Base-by-base conservation (phyloP, 2,329 filamentous ascomycete species). In the Pseudopithomyces maydicus region DNA sequence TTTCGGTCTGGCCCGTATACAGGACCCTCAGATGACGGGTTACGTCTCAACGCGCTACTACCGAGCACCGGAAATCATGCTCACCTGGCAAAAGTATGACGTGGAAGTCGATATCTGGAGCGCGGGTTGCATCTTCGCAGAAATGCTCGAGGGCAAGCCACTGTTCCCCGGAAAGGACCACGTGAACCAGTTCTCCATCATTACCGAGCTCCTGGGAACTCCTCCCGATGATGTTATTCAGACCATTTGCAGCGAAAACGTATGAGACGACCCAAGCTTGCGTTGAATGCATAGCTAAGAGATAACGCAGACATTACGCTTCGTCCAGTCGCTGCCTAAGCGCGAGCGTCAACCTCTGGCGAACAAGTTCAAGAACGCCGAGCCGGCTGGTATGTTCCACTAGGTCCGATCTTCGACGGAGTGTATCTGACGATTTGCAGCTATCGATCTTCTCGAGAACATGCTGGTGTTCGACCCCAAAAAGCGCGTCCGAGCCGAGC, bases 1-100 rank as follows among this genome's bases (percentile, higher is more conserved):
- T 77, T 99, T 99, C 71, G 95, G 95, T 65, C 84, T 99, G 58
- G 95, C 95, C 52, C 91, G 95, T 78, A 97, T 99, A 71, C 95
- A 99, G 77, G 95, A 99, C 74, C 95, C 95, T 35, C 95, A 99
- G 80, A 99, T 99, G 95, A 99, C 95, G 41, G 95, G 95, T 68
- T 99, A 99, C 75, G 95, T 99, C 59, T 98, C 95, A 46, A 99
- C 95, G 61, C 85, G 95, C 83, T 99, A 99, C 84, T 99, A 99
- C 84, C 89, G 95, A 72, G 95, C 95, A 8, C 95, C 95, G 17
- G 95, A 99, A 79, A 99, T 99, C 75, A 99, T 99, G 95, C 92
- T 99, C 75, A 98, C 95, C 64, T 99, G 95, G 95, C 95, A 99
- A 83, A 99, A 99, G 82, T 99, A 99, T 80, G 95, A 99, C 69